These are phyloP conservation scores for Cercospora sp. DNA, from an alignment of 2,329 filamentous ascomycete species.

Conservation along the genomic window DNA sequence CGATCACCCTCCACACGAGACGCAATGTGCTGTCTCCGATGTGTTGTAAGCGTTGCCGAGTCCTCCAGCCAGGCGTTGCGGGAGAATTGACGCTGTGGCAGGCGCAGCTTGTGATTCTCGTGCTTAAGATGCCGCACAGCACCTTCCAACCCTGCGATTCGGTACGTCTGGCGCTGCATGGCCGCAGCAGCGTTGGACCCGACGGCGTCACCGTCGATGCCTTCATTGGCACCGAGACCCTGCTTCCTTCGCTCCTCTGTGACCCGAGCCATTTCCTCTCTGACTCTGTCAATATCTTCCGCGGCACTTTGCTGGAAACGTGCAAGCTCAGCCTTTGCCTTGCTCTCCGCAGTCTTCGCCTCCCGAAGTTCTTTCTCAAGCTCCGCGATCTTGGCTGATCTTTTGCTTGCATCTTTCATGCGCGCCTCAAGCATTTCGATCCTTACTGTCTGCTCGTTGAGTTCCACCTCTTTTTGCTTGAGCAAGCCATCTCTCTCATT, in stretches of 20 bases:
- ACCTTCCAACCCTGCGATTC: conserved; percentile 61
- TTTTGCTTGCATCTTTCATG: conserved; percentile 79
- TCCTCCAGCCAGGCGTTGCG: not conserved
- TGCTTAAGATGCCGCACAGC: conserved; percentile 68
- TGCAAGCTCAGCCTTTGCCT: conserved; percentile 44
- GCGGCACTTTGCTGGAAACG: conserved; percentile 31
- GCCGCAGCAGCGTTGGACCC: conserved; percentile 72
- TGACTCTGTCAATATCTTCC: conserved; percentile 33
- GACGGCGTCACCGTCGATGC: conserved; percentile 64
- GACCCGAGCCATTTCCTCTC: conserved; percentile 34
- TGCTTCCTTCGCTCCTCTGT: conserved; percentile 38
- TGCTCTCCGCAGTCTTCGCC: conserved; percentile 54
- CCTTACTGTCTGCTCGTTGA: conserved; percentile 85
- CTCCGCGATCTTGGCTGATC: conserved; percentile 67
- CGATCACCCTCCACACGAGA: conserved; percentile 60
- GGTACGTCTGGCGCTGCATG: conserved; percentile 67
- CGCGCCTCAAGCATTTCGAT: conserved; percentile 89
- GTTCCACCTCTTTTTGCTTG: conserved; percentile 64
- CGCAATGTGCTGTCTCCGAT: conserved; percentile 46
- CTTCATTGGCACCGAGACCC: conserved; percentile 52
- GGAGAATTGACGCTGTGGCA: conserved; percentile 61
- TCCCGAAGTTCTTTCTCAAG: conserved; percentile 53
- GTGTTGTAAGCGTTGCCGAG: conserved; percentile 34
- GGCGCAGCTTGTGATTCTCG: conserved; percentile 63
- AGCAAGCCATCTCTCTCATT: conserved; percentile 66